Evolutionary conservation across 345 rosid species (phyloP).

Genomic region (Citrus sp.): DNA sequence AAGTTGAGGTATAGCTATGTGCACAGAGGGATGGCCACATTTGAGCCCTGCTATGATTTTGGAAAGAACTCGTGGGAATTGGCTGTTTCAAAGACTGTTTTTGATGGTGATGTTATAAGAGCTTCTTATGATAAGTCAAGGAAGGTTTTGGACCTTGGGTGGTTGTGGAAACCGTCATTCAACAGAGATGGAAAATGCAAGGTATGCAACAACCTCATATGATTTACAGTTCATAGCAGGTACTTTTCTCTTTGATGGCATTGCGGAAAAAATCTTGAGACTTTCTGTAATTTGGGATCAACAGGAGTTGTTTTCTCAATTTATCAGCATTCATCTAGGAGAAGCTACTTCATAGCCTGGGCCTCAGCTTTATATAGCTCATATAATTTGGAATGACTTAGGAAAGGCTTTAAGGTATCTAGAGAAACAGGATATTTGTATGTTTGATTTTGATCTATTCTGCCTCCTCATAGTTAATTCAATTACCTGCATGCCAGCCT

Average conservation of each 20-base stretch:
- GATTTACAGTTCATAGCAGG: neutral
- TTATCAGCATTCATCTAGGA: neutral
- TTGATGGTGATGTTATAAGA: constrained; percentile 26
- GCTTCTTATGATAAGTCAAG: constrained; percentile 25
- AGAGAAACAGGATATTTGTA: neutral
- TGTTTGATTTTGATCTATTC: neutral
- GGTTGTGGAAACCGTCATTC: constrained; percentile 23
- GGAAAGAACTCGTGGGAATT: constrained; percentile 37
- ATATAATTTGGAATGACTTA: neutral
- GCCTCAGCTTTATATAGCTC: neutral
- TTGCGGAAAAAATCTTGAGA: neutral
- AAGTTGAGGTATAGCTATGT: constrained; percentile 32
- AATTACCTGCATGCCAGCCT: neutral
- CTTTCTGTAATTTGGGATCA: neutral
- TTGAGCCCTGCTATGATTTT: constrained; percentile 36
- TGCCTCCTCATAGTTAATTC: neutral
- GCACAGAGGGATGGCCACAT: constrained; percentile 19
- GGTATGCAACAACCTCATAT: constrained; percentile 18
- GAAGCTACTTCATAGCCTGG: neutral
- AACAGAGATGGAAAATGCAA: constrained; percentile 25
- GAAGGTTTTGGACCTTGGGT: constrained; percentile 27
- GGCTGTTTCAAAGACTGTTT: constrained; percentile 27
- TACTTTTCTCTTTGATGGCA: neutral
- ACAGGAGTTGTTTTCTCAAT: too few species aligned
- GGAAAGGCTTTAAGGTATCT: neutral